Evolutionary conservation across 2,329 filamentous ascomycete species (phyloP).

Genomic region (Talaromyces sp.): DNA sequence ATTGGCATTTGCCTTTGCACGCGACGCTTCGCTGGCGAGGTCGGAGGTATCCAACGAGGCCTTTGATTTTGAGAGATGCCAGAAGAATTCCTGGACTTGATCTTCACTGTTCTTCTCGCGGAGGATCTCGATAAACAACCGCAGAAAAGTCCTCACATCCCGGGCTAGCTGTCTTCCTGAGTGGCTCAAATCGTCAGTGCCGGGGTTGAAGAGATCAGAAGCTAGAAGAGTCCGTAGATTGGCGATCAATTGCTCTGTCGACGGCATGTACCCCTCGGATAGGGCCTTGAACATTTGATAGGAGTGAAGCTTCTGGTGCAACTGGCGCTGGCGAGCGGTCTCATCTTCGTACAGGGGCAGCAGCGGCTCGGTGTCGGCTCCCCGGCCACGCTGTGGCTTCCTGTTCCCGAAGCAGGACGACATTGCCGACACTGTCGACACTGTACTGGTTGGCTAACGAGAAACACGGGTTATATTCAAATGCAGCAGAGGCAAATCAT

Average conservation of each 20-base stretch:
- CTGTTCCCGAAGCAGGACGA: slow-evolving; percentile 63
- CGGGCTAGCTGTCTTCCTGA: slow-evolving; percentile 71
- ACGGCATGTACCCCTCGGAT: slow-evolving; percentile 83
- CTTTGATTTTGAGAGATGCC: slow-evolving; percentile 73
- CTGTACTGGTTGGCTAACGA: too few relatives aligned
- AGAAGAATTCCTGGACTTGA: slow-evolving; percentile 87
- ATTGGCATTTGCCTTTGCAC: slow-evolving; percentile 65
- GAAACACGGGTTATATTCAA: not conserved
- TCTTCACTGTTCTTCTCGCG: slow-evolving; percentile 77
- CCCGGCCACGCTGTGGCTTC: slow-evolving; percentile 34
- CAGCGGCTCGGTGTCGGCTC: slow-evolving; percentile 68
- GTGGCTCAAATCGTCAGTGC: slow-evolving; percentile 69
- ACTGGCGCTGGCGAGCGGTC: slow-evolving; percentile 67
- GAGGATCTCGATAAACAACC: slow-evolving; percentile 75
- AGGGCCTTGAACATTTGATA: slow-evolving; percentile 88
- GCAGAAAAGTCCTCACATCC: slow-evolving; percentile 68
- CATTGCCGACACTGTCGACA: slow-evolving; percentile 32
- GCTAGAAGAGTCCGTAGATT: slow-evolving; percentile 76
- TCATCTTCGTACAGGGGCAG: slow-evolving; percentile 73
- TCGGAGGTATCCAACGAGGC: slow-evolving; percentile 64
- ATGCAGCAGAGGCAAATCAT: not conserved
- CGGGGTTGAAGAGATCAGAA: slow-evolving; percentile 71
- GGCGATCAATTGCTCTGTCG: slow-evolving; percentile 75
- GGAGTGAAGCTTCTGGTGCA: slow-evolving; percentile 85
- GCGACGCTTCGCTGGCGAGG: slow-evolving; percentile 56